phyloP scores from a whole-genome alignment of 2,329 filamentous ascomycete genomes.

The Claviceps sorghi region DNA sequence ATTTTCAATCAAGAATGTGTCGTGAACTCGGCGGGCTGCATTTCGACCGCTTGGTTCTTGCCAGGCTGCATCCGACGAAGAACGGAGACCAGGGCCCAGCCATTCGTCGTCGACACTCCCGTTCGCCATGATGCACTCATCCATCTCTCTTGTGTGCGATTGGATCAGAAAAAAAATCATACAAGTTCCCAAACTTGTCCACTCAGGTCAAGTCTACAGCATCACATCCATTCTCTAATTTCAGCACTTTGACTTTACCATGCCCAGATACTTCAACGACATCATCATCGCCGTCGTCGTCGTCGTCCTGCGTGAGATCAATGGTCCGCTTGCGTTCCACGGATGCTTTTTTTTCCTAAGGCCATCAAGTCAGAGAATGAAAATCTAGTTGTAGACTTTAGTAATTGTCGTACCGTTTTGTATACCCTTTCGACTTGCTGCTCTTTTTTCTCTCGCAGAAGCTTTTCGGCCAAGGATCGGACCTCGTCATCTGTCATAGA shows the following conservation, averaged over 20 bases:
- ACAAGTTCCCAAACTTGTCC: neutral
- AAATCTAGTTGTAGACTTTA: neutral
- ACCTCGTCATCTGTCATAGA: conserved; percentile 9
- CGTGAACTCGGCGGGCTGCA: too few relatives aligned
- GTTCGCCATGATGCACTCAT: neutral
- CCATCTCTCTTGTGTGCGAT: neutral
- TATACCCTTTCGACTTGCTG: neutral
- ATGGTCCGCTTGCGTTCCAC: conserved; percentile 1
- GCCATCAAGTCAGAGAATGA: neutral
- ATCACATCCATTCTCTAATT: neutral
- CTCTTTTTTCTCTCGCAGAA: conserved; percentile 6
- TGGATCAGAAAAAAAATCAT: neutral
- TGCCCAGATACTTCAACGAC: neutral
- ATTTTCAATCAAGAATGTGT: too few relatives aligned
- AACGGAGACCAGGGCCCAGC: too few relatives aligned
- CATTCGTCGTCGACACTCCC: neutral
- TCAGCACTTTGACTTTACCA: neutral
- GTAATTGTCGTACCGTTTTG: too few relatives aligned
- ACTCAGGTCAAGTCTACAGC: conserved; percentile 2
- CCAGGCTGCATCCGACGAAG: too few relatives aligned
- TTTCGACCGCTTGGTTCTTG: too few relatives aligned
- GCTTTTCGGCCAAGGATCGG: conserved; percentile 10
- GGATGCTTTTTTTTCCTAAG: neutral
- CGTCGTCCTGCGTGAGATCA: conserved; percentile 5
- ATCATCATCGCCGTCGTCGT: neutral